These are phyloP conservation scores for Phaseolus coccineus DNA, from an alignment of 331 rosid species.

Conservation along the genomic window DNA sequence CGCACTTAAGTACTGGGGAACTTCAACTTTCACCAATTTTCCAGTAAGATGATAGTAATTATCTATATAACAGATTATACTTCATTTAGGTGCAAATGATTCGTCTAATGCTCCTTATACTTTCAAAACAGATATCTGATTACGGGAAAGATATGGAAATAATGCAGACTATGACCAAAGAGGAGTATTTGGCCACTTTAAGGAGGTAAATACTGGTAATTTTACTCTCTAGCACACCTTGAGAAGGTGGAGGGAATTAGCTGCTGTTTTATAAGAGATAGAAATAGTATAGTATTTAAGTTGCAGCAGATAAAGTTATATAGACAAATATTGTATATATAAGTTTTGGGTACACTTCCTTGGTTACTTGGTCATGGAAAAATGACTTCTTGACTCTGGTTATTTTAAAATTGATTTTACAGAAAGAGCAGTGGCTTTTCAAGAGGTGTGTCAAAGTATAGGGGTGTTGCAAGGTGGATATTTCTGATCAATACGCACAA, in stretches of 20 bases:
- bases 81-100: not conserved
- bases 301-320: slow-evolving; percentile 11
- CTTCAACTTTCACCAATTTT: slow-evolving; percentile 79
- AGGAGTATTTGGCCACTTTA: slow-evolving; percentile 85
- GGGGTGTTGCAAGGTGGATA: slow-evolving; percentile 85
- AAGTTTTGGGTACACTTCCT: not conserved
- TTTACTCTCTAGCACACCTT: not conserved
- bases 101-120: slow-evolving; percentile 28
- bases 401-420: slow-evolving; percentile 31
- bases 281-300: not conserved
- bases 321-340: not conserved
- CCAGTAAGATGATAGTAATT: slow-evolving; percentile 53
- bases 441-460: slow-evolving; percentile 88
- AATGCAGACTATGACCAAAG: slow-evolving; percentile 84
- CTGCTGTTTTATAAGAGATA: not conserved
- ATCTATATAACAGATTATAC: not conserved
- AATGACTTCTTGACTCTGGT: not conserved
- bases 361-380: not conserved
- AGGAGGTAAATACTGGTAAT: slow-evolving; percentile 66
- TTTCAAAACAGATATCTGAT: slow-evolving; percentile 62
- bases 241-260: not conserved
- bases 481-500: not conserved
- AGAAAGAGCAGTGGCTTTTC: slow-evolving; percentile 96
- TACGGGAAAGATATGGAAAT: slow-evolving; percentile 74
- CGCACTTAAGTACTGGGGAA: slow-evolving; percentile 88